Evolutionary conservation across 495 filamentous ascomycete genomes (phyloP), one percentile per base, ranked within the genome.

Genomic region (Xylaria intraflava): DNA sequence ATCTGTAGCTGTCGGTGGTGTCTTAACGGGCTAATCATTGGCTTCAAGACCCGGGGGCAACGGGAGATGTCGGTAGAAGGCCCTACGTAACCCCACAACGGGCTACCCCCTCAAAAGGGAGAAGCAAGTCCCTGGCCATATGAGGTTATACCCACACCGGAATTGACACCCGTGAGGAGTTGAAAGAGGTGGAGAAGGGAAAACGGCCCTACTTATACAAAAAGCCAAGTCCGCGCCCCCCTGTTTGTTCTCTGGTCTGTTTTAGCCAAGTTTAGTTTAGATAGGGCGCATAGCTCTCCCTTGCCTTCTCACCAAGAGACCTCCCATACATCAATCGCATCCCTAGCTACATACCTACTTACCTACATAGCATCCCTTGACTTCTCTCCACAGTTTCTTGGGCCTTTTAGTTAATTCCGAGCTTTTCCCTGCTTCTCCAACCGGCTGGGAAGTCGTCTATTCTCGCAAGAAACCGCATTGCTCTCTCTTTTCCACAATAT

Each of bases 31-130:
- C 31, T 56, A 22, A 38, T 51, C 53, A 56, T 49, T 51, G 53
- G 46, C 53, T 26, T 56, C 53, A 20, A 46, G 46, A 30, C 31
- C 51, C 51, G 51, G 43, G 45, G 51, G 31, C 23, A 16, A 47
- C 53, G 53, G 53, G 53, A 56, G 46, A 51, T 56, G 53, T 56
- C 53, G 53, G 53, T 56, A 56, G 46, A 56, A 56, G 46, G 39
- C 22, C 39, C 40, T 50, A 51, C 46, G 46, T 56, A 56, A 38
- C 53, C 53, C 53, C 53, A 56, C 53, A 56, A 56, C 53, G 53
- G 53, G 46, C 48, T 29, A 39, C 36, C 53, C 53, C 53, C 53
- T 56, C 53, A 56, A 56, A 56, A 43, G 33, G n/a, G 46, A 56
- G 40, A 39, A 56, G 46, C 53, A 49, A 11, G 46, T 47, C 53